Percentiles rank a stretch among this genome's conserved stretches.
Evolutionary conservation across 2,329 filamentous ascomycete species (phyloP).

Genomic region (Diaporthe velutina): DNA sequence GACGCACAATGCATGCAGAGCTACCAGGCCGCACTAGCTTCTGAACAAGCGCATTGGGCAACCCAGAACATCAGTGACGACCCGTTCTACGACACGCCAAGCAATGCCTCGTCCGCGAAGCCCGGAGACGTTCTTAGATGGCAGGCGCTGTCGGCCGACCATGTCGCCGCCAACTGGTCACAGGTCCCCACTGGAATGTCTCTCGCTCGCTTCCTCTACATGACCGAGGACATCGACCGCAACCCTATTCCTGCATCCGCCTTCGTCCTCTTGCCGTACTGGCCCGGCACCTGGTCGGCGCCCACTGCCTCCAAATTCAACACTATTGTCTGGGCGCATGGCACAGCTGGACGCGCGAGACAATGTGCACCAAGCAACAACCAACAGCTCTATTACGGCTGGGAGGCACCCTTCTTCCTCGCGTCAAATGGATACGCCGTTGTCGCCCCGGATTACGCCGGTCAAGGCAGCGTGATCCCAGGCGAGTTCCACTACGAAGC

Average conservation of each 20-base stretch:
- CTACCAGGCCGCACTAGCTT: neutral
- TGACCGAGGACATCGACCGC: conserved; percentile 4
- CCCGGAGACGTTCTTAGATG: neutral
- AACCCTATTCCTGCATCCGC: neutral
- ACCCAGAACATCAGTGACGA: conserved; percentile 19
- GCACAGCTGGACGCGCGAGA: neutral
- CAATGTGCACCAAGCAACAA: neutral
- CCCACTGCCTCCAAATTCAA: neutral
- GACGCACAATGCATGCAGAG: neutral
- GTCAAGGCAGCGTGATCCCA: neutral
- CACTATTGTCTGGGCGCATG: neutral
- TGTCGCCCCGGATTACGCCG: conserved; percentile 1
- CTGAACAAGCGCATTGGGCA: conserved; percentile 2
- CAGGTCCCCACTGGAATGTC: neutral
- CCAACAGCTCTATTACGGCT: neutral
- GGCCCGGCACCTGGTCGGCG: conserved; percentile 1
- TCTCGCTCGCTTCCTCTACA: conserved; percentile 3
- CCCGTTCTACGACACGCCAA: neutral
- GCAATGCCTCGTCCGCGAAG: neutral
- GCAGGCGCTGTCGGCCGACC: conserved; percentile 8
- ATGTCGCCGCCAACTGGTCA: neutral
- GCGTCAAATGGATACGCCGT: neutral
- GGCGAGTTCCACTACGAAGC: conserved; percentile 10
- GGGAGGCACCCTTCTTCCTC: neutral
- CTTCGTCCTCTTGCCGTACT: conserved; percentile 5